Percentiles rank a stretch among this genome's conserved stretches.
Evolutionary conservation across 345 rosid genomes (phyloP).

Genomic region (Durio zibethinus): DNA sequence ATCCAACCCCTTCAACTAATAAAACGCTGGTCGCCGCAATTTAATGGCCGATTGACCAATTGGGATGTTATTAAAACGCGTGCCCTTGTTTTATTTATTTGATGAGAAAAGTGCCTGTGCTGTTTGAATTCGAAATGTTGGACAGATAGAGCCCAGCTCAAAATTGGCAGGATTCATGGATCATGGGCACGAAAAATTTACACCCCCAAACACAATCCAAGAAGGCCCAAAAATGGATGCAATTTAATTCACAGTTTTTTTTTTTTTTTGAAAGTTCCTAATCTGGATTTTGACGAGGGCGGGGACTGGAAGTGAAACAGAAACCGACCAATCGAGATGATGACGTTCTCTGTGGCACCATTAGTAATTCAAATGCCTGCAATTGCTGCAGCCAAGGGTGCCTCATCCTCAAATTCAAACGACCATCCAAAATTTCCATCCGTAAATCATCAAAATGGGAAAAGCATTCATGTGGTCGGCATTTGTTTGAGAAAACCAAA

Average conservation of each 20-base stretch:
- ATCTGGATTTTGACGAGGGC: too few relatives aligned
- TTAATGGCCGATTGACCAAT: too few relatives aligned
- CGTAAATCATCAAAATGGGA: not conserved
- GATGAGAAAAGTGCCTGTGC: not conserved
- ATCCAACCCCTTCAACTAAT: too few relatives aligned
- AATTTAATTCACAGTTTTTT: too few relatives aligned
- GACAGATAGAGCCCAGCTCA: not conserved
- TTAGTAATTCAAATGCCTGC: not conserved
- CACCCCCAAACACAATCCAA: not conserved
- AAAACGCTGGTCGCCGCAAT: too few relatives aligned
- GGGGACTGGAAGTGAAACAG: not conserved
- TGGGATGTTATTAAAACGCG: not conserved
- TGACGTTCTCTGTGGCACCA: constrained; percentile 4
- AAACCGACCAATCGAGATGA: not conserved
- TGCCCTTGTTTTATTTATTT: not conserved
- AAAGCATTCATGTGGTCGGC: not conserved
- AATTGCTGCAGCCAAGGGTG: not conserved
- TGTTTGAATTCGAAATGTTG: not conserved
- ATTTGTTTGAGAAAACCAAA: constrained; percentile 7
- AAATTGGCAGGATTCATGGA: not conserved
- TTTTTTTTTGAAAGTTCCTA: too few relatives aligned
- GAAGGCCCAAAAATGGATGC: not conserved
- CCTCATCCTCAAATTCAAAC: not conserved
- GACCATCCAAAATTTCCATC: not conserved
- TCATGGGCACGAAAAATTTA: not conserved